Conservation (phyloP, 208 protist genomes). For the Angomonas deanei region DNA sequence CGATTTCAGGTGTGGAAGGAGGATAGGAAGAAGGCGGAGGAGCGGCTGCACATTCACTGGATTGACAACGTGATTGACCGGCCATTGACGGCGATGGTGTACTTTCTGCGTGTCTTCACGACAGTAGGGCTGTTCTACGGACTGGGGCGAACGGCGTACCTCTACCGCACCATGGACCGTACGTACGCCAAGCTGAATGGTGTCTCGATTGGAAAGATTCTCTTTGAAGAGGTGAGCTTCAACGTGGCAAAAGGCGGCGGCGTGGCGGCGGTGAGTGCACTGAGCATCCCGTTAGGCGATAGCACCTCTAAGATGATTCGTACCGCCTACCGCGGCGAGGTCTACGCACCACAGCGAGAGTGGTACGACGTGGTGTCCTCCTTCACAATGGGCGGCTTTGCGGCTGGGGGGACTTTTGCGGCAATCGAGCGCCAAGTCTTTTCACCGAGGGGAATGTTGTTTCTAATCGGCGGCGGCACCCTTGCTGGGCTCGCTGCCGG, state of each 20-base stretch:
- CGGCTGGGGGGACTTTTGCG: slow-evolving; percentile 37
- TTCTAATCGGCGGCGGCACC: slow-evolving; percentile 24
- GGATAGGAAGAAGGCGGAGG: slow-evolving; percentile 48
- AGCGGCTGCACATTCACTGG: slow-evolving; percentile 73
- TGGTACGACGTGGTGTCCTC: slow-evolving; percentile 53
- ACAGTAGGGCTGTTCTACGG: slow-evolving; percentile 75
- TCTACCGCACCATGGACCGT: slow-evolving; percentile 89
- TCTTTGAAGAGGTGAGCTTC: slow-evolving; percentile 53
- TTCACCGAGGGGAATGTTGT: slow-evolving; percentile 56
- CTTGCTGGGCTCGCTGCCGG: slow-evolving; percentile 19
- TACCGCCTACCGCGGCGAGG: slow-evolving; percentile 21
- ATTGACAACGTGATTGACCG: slow-evolving; percentile 75
- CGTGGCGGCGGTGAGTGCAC: slow-evolving; percentile 34
- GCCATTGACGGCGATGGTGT: slow-evolving; percentile 36
- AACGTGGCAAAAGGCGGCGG: slow-evolving; percentile 56
- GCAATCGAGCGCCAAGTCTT: slow-evolving; percentile 44
- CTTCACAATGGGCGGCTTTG: slow-evolving; percentile 35
- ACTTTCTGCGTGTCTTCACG: slow-evolving; percentile 57
- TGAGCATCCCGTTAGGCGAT: slow-evolving; percentile 51
- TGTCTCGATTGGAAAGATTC: slow-evolving; percentile 51
- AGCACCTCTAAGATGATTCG: slow-evolving; percentile 22
- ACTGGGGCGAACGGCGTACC: slow-evolving; percentile 55
- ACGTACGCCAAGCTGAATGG: slow-evolving; percentile 85
- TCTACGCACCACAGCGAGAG: slow-evolving; percentile 42
- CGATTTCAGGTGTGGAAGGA: slow-evolving; percentile 70